A percentile compares a stretch with the other conserved stretches of the same genome.
Conservation (phyloP, 257 asterid genomes). For the Solanum medicagineum region DNA sequence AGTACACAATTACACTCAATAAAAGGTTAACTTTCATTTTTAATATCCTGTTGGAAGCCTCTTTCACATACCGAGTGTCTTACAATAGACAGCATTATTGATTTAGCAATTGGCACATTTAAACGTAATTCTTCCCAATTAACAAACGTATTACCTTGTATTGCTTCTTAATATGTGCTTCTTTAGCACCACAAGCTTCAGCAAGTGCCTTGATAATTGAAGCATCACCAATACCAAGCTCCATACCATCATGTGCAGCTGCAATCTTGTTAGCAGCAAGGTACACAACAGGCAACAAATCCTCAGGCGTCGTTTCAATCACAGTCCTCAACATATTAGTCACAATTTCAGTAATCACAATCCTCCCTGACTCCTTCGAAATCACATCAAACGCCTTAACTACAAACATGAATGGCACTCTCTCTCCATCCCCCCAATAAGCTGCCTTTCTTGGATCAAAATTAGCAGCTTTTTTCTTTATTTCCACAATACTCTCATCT, state of each 20-base stretch:
- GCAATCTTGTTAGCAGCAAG: conserved; percentile 68
- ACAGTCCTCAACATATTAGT: conserved; percentile 91
- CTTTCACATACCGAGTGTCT: neutral
- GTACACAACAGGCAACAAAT: conserved; percentile 65
- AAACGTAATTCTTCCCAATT: neutral
- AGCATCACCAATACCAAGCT: conserved; percentile 91
- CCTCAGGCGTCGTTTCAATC: conserved; percentile 68
- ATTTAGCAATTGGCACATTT: neutral
- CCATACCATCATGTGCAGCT: conserved; percentile 82
- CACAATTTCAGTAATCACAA: conserved; percentile 70
- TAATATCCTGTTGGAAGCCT: neutral
- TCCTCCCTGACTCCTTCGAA: conserved; percentile 68
- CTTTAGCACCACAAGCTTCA: conserved; percentile 85
- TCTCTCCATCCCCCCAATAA: conserved; percentile 71
- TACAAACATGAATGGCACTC: conserved; percentile 85
- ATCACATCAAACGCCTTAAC: conserved; percentile 77
- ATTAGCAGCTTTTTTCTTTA: conserved; percentile 53
- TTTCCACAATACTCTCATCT: conserved; percentile 49
- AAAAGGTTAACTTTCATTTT: neutral
- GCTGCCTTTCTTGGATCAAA: conserved; percentile 69
- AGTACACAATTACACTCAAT: neutral
- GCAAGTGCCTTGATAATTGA: conserved; percentile 83
- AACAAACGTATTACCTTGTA: conserved; percentile 37
- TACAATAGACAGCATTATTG: neutral
- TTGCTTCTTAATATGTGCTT: conserved; percentile 62